These are phyloP conservation scores for Artomyces pyxidatus DNA, from an alignment of 768 basidiomycete genomes.

Conservation along the genomic window DNA sequence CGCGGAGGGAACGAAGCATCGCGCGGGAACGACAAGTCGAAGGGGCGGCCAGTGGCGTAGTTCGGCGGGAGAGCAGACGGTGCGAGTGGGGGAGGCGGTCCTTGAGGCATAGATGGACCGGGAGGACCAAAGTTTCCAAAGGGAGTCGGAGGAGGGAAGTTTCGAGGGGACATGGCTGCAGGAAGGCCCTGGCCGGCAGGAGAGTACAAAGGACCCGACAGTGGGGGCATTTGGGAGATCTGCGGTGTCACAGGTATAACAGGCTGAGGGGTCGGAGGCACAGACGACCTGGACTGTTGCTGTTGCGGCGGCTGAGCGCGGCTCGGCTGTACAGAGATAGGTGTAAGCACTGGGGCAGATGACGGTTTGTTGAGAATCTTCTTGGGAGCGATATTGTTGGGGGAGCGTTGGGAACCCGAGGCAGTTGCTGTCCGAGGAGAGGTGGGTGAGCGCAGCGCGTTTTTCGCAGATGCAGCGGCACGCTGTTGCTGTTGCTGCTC, in stretches of 20 bases:
- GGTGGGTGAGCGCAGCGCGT: slow-evolving; percentile 36
- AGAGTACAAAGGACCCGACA: slow-evolving; percentile 31
- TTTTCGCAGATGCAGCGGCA: slow-evolving; percentile 37
- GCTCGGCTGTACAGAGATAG: slow-evolving; percentile 25
- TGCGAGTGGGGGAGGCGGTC: slow-evolving; percentile 37
- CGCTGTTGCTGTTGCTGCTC: slow-evolving; percentile 45
- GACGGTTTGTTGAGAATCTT: slow-evolving; percentile 50
- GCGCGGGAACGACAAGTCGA: slow-evolving; percentile 45
- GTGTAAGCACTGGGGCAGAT: slow-evolving; percentile 13
- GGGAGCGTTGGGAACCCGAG: slow-evolving; percentile 41
- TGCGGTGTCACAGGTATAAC: slow-evolving; percentile 31
- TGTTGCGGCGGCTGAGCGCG: slow-evolving; percentile 28
- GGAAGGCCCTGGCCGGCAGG: slow-evolving; percentile 33
- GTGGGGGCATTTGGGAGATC: slow-evolving; percentile 7
- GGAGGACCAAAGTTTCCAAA: slow-evolving; percentile 39
- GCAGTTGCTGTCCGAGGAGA: slow-evolving; percentile 41
- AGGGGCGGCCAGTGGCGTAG: slow-evolving; percentile 42
- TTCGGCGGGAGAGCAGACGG: slow-evolving; percentile 48
- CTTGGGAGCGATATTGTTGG: slow-evolving; percentile 45
- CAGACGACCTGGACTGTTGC: slow-evolving; percentile 28
- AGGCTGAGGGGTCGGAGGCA: slow-evolving; percentile 39
- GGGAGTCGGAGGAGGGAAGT: slow-evolving; percentile 38
- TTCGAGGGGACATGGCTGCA: slow-evolving; percentile 46
- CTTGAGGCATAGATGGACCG: slow-evolving; percentile 37
- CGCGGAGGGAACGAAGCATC: slow-evolving; percentile 26